These are phyloP conservation scores for Cyclocybe cylindracea DNA, from an alignment of 768 basidiomycete species.

Conservation along the genomic window DNA sequence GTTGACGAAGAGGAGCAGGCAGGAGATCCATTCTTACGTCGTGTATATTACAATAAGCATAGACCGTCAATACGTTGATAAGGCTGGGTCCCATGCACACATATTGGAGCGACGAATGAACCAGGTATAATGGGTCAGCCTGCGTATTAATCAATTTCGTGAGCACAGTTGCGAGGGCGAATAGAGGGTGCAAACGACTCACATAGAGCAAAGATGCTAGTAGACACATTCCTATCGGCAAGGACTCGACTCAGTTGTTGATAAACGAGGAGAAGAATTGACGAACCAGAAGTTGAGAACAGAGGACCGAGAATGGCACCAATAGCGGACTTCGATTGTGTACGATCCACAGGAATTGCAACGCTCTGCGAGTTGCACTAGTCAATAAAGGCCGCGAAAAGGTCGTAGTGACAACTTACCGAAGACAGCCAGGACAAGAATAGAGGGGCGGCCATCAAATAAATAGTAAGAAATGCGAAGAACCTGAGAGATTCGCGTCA, in stretches of 20 bases:
- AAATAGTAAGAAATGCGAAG: conserved; percentile 80
- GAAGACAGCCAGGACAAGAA: conserved; percentile 83
- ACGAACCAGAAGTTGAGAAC: conserved; percentile 80
- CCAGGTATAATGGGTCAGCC: conserved; percentile 98
- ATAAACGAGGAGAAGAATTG: background rate
- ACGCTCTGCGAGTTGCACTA: conserved; percentile 42
- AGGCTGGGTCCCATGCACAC: conserved; percentile 89
- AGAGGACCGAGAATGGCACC: conserved; percentile 85
- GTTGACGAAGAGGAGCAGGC: too few species aligned
- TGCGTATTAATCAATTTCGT: conserved; percentile 23
- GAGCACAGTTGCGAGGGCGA: background rate
- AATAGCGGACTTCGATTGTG: conserved; percentile 62
- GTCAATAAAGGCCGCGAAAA: background rate
- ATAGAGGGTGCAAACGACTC: conserved; percentile 30
- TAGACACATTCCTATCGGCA: conserved; percentile 68
- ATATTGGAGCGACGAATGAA: conserved; percentile 92
- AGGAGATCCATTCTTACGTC: conserved; percentile 41
- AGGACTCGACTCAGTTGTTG: background rate
- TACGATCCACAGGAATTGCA: conserved; percentile 48
- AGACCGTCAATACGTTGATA: conserved; percentile 93
- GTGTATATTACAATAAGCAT: conserved; percentile 96
- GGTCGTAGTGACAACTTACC: conserved; percentile 42
- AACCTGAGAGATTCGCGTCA: conserved; percentile 50
- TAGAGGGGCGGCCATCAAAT: conserved; percentile 86
- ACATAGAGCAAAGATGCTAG: conserved; percentile 85